Base-by-base conservation (phyloP, 1,284 basidiomycete genomes). In the Schizopora paradoxa region DNA sequence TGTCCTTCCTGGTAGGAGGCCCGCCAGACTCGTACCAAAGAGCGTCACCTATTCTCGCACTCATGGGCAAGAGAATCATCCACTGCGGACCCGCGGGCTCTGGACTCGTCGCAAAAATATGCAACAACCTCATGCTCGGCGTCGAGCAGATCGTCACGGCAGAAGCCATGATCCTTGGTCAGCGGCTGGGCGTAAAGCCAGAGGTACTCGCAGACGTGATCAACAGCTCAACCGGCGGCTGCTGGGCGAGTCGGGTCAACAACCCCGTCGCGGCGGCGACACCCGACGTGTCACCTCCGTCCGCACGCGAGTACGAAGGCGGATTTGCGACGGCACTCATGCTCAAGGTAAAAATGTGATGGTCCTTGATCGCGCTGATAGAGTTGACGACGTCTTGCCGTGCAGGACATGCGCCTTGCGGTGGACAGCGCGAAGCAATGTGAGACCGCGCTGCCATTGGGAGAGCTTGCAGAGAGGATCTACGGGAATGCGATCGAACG, bases 1-100 rank as follows among this genome's bases (percentile, higher is more conserved):
- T 95, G n/a, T 82, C 87, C 14, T 95, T 95, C 71, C 83, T 95
- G 47, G 87, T 92, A 21, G 91, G 91, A n/a, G 87, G 90, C 4
- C 70, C 77, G 1, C 63, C 76, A 27, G 59, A 64, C 4, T 72
- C 77, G 11, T 92, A 85, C 58, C 59, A 69, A n/a, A 65, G 67
- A 19, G 79, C 86, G 5, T 66, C 73, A 41, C 78, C 84, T 2
- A 67, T 77, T 34, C 70, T 89, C 19, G 61, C 73, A n/a, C 57
- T 71, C 36, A 95, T 95, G 91, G 91, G 92, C 5, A 74, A 74
- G 45, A 77, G 83, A 5, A 79, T 88, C 43, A 82, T 94, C 38
- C 76, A 92, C 59, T 94, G 91, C 64, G 91, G 91, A 1, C 72
- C 76, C n/a, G 84, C 86, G 7, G 90, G 91, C n/a, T 76, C 85